phyloP scores from a whole-genome alignment of 2,329 filamentous ascomycete species.

The Aspergillus floridensis region DNA sequence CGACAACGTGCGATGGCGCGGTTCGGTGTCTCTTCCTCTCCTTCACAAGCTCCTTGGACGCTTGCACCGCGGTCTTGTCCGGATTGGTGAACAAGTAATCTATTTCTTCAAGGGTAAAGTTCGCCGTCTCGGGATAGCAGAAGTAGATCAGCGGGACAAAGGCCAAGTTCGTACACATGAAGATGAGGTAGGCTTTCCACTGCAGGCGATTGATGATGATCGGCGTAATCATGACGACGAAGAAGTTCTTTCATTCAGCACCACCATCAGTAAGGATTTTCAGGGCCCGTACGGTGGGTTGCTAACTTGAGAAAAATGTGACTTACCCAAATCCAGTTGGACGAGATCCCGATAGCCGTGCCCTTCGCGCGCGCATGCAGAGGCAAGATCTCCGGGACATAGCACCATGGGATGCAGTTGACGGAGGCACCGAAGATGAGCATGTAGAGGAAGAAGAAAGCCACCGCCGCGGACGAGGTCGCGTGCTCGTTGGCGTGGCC shows the following conservation, averaged over 20 bases:
- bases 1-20: conserved; percentile 2
- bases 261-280: background rate
- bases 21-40: conserved; percentile 14
- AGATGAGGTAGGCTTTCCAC: conserved; percentile 39
- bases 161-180: conserved; percentile 35
- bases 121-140: conserved; percentile 44
- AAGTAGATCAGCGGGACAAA: conserved; percentile 45
- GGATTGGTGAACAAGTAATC: conserved; percentile 39
- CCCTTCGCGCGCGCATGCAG: conserved; percentile 51
- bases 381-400: conserved; percentile 51
- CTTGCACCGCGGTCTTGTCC: conserved; percentile 17
- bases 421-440: conserved; percentile 44
- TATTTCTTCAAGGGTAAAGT: conserved; percentile 44
- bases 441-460: conserved; percentile 51
- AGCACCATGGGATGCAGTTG: conserved; percentile 52
- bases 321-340: conserved; percentile 47
- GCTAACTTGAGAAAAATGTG: background rate
- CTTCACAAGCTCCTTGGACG: conserved; percentile 20
- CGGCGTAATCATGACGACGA: conserved; percentile 40
- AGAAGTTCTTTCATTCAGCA: conserved; percentile 39
- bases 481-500: conserved; percentile 31
- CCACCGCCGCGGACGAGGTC: conserved; percentile 47
- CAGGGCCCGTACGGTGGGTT: background rate
- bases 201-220: conserved; percentile 32
- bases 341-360: conserved; percentile 39